phyloP scores from a whole-genome alignment of 129 eudicot genomes.

The carrot (Daucus carota) region DNA sequence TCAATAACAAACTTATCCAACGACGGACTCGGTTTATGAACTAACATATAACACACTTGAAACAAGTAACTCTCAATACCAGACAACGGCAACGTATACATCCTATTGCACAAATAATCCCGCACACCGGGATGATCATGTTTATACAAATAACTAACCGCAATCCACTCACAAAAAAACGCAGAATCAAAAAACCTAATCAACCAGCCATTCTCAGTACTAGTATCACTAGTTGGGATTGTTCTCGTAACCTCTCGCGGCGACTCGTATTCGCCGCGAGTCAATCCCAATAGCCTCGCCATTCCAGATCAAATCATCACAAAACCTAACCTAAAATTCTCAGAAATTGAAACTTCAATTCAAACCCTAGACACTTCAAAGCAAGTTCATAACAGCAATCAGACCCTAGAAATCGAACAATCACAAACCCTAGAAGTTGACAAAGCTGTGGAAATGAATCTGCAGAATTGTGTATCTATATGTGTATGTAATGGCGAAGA shows the following conservation, averaged over 20 bases:
- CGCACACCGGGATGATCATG: slow-evolving; percentile 95
- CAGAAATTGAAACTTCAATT: neutral
- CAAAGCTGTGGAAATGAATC: neutral
- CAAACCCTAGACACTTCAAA: neutral
- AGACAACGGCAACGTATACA: slow-evolving; percentile 87
- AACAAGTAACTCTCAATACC: slow-evolving; percentile 98
- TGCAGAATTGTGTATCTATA: neutral
- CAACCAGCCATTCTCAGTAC: slow-evolving; percentile 92
- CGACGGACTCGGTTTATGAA: slow-evolving; percentile 93
- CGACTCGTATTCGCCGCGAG: slow-evolving; percentile 56
- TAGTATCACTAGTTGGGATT: slow-evolving; percentile 65
- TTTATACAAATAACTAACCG: slow-evolving; percentile 92
- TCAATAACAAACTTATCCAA: slow-evolving; percentile 91
- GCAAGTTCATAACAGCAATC: neutral
- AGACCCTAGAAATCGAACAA: neutral
- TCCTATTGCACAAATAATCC: slow-evolving; percentile 91
- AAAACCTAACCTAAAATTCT: neutral
- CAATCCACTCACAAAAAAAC: slow-evolving; percentile 99
- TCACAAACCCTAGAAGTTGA: neutral
- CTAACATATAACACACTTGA: slow-evolving; percentile 94
- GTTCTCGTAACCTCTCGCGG: slow-evolving; percentile 88
- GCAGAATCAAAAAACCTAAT: slow-evolving; percentile 91
- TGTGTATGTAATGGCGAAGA: neutral
- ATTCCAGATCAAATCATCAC: slow-evolving; percentile 28
- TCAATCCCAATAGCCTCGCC: slow-evolving; percentile 82